Base-by-base conservation (phyloP, 176 grass and related monocot species). In the Lolium multiflorum region DNA sequence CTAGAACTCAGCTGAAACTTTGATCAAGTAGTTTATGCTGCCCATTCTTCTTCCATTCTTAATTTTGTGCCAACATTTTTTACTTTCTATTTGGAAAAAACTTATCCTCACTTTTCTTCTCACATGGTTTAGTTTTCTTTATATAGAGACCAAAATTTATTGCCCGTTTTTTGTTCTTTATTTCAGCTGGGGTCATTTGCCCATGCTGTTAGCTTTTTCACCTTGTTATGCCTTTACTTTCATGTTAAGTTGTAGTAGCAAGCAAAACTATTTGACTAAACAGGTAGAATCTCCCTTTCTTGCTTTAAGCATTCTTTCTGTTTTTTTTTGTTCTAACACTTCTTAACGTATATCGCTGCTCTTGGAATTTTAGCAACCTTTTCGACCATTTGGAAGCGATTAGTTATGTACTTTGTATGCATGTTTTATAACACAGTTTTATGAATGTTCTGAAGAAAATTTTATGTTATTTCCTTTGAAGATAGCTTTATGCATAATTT, bases 401-500 rank as follows among this genome's bases (percentile, higher is more conserved):
- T 71, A 55, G 12, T 64, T 64, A 65, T 56, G 54, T 74, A 24
- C 16, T 64, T 64, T 65, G 44, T 21, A 67, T 66, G 17, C 35
- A 66, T 66, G 13, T 3, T 74, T 54, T 76, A 52, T 28, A 56
- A 84, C 21, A 15, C 8, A 58, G 7, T 75, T 90, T 66, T 87
- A 83, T 76, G 68, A 52, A 80, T 76, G 28, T 44, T 59, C 76
- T 49, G 3, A 49, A 74, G 71, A 50, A 13, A 74, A 49, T 74
- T 48, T 74, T 25, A 50, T 74, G n/a, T 14, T 8, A 74, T 50
- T 50, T 47, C 12, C 28, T 50, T 43, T 81, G 70, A 88, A 88
- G 44, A 62, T 20, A 6, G 9, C 26, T 84, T 59, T 70, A 59
- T 81, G 61, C 70, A 71, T 85, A 75, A 68, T 81, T 88, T 91